A percentile compares a stretch with the other conserved stretches of the same genome.
Evolutionary conservation across 2,329 filamentous ascomycete genomes (phyloP).

Genomic region (Sclerotinia borealis): DNA sequence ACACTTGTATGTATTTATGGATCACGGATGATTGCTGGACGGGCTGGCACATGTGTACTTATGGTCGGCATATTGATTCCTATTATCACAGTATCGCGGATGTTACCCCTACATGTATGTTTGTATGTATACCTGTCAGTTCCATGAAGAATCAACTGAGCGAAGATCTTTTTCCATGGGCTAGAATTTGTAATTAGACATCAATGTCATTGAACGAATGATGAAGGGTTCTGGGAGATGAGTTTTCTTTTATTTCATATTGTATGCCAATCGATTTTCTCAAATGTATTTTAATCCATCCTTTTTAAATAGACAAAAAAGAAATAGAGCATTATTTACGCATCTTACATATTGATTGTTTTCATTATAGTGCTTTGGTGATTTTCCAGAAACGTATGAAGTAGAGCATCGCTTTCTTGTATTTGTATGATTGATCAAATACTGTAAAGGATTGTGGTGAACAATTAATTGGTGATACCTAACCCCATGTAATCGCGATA

Average conservation of each 20-base stretch:
- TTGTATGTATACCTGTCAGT: neutral
- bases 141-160: neutral
- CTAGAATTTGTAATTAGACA: neutral
- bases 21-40: slow-evolving; percentile 3
- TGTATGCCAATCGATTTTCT: neutral
- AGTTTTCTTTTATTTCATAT: neutral
- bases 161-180: neutral
- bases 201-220: neutral
- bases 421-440: no score
- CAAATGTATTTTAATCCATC: neutral
- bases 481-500: neutral
- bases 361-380: no score
- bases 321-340: no score
- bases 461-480: neutral
- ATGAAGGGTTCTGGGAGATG: neutral
- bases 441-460: neutral
- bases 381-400: no score
- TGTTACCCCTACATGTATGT: neutral
- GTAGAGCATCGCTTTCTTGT: no score
- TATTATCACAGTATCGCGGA: neutral
- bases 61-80: no score
- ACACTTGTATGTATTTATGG: slow-evolving; percentile 6
- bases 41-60: neutral
- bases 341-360: no score
- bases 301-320: no score